Conservation (phyloP, 495 filamentous ascomycete species). For the Lasiosphaeriaceae sp. region DNA sequence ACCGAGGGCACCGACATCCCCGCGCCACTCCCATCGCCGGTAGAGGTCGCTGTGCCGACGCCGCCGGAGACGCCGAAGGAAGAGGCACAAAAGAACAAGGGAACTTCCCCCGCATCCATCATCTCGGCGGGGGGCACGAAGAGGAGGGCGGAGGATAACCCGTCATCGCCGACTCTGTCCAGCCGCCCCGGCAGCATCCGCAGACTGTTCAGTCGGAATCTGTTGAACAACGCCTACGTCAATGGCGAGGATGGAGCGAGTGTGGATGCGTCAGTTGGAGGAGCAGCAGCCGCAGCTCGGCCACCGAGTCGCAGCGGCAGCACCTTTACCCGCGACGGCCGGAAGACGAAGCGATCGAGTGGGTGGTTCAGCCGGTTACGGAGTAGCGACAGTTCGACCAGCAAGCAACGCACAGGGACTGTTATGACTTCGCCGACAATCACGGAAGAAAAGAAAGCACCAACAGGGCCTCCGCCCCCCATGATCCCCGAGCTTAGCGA, state of each 20-base stretch:
- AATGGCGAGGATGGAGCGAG: conserved; percentile 26
- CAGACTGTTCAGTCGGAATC: conserved; percentile 41
- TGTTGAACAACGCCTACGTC: conserved; percentile 43
- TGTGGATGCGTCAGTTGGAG: neutral
- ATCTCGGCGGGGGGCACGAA: conserved; percentile 32
- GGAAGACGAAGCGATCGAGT: conserved; percentile 44
- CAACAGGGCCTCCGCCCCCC: conserved; percentile 49
- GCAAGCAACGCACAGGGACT: conserved; percentile 27
- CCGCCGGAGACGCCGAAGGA: conserved; percentile 30
- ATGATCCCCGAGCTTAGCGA: conserved; percentile 57
- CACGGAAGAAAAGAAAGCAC: conserved; percentile 34
- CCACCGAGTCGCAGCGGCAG: conserved; percentile 36
- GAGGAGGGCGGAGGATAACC: conserved; percentile 39
- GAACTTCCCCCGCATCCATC: conserved; percentile 26
- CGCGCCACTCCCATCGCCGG: conserved; percentile 48
- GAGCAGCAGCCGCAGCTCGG: conserved; percentile 6
- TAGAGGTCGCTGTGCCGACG: conserved; percentile 34
- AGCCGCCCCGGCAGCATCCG: conserved; percentile 41
- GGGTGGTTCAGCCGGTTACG: conserved; percentile 48
- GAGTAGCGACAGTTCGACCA: conserved; percentile 24
- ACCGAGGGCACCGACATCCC: conserved; percentile 57
- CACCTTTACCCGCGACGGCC: conserved; percentile 29
- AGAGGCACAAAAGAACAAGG: conserved; percentile 26
- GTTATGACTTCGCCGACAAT: conserved; percentile 10
- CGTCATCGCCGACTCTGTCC: conserved; percentile 42